phyloP scores from a whole-genome alignment of 352 stramenopile genomes.

The Pythium aquatile region DNA sequence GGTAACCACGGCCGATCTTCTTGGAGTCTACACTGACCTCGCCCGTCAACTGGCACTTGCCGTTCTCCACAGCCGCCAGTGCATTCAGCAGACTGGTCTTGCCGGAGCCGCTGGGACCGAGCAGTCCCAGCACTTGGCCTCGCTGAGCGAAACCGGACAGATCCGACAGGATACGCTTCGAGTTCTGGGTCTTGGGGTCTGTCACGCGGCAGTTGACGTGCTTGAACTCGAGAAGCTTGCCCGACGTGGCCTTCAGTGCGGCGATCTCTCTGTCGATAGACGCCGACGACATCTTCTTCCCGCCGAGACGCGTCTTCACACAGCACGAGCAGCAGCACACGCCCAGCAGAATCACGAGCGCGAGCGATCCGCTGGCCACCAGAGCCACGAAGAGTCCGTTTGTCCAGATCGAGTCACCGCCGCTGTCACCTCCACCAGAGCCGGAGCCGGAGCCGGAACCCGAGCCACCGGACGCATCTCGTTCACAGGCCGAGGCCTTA shows the following conservation, averaged over 20 bases:
- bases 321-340: slow-evolving; percentile 42
- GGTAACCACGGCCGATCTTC: slow-evolving; percentile 56
- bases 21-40: slow-evolving; percentile 63
- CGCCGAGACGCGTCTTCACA: slow-evolving; percentile 31
- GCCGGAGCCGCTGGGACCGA: slow-evolving; percentile 76
- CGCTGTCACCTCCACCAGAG: slow-evolving; percentile 24
- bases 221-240: slow-evolving; percentile 51
- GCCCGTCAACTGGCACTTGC: slow-evolving; percentile 46
- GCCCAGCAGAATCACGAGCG: slow-evolving; percentile 29
- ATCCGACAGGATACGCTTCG: slow-evolving; percentile 54
- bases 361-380: slow-evolving; percentile 30
- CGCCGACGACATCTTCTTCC: slow-evolving; percentile 15
- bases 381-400: slow-evolving; percentile 39
- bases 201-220: slow-evolving; percentile 50
- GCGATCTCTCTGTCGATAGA: slow-evolving; percentile 46
- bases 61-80: slow-evolving; percentile 71
- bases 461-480: slow-evolving; percentile 25
- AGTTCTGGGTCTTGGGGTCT: slow-evolving; percentile 6
- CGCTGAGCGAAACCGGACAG: slow-evolving; percentile 52
- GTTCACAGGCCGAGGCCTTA: slow-evolving; percentile 61
- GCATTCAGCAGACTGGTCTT: slow-evolving; percentile 86
- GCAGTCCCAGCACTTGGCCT: slow-evolving; percentile 63
- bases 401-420: slow-evolving; percentile 24
- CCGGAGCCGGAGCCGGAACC: slow-evolving; percentile 32
- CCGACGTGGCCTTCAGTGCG: slow-evolving; percentile 42